Evolutionary conservation across 2,329 filamentous ascomycete genomes (phyloP), one percentile per base, ranked within the genome.

Genomic region (Microcyclospora pomicola): DNA sequence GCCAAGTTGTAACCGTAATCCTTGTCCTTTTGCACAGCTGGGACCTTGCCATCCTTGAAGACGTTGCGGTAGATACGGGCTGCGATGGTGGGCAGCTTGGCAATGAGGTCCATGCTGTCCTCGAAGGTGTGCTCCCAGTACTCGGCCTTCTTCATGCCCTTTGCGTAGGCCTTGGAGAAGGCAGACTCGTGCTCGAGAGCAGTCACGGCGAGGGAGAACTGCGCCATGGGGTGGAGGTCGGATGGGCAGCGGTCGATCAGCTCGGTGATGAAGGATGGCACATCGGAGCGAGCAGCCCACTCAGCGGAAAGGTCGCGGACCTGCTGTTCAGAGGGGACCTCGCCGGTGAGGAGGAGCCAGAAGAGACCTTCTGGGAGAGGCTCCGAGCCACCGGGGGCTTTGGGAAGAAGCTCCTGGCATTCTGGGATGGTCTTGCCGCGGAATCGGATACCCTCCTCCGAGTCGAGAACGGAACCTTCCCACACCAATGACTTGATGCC

Each of bases 51-150:
- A 61, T 93, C 91, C 80, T 96, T 95, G 84, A 93, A 98, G 65
- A 96, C 81, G 67, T 98, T 98, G 73, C 93, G 91, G 80, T 98
- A 98, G 76, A 98, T 98, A 71, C 86, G 85, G 48, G 91, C 73
- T 49, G 91, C 91, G 59, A 98, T 95, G 64, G 85, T 95, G 63
- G 91, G 91, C 56, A 98, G 83, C 80, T 96, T 96, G 61, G 91
- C 91, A 64, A 98, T 98, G 64, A 98, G 74, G 70, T 98, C 88
- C 88, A 98, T 96, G 46, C 87, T 91, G 71, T 98, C 91, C 77
- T 98, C 91, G 59, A 92, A 98, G 55, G 87, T 95, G 76, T 96
- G 87, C 67, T 80, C 78, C 91, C 91, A 98, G 83, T 98, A 98
- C 56, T 96, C 86, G 68, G 87, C 84, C 83, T 98, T 98, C 79